Evolutionary conservation across 306 rosid species (phyloP).

Genomic region (Abrus pulchellus): DNA sequence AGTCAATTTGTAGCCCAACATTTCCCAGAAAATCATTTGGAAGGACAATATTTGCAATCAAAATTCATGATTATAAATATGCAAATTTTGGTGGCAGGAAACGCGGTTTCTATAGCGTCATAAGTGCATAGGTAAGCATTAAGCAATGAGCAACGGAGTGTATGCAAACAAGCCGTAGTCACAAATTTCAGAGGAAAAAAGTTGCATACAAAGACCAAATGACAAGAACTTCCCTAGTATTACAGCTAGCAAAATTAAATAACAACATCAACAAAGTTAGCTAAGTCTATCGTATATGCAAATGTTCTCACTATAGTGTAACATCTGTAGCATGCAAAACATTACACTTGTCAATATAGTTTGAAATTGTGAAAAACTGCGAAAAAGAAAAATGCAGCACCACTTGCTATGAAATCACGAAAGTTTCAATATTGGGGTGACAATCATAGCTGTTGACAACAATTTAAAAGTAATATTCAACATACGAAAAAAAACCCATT

Average conservation of each 20-base stretch:
- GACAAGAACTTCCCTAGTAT: not conserved
- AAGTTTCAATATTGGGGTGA: not conserved
- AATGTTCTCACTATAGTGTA: not conserved
- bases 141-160: not conserved
- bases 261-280: not conserved
- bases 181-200: not conserved
- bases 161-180: not conserved
- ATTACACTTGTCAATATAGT: conserved; percentile 8
- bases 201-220: not conserved
- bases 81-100: conserved; percentile 27
- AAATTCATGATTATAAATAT: conserved; percentile 22
- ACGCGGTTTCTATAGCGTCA: not conserved
- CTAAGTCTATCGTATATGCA: not conserved
- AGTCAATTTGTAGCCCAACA: conserved; percentile 26
- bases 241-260: conserved; percentile 24
- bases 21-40: conserved; percentile 14
- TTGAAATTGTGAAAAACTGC: not conserved
- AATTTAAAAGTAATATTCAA: not conserved
- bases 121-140: not conserved
- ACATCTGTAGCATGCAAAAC: conserved; percentile 11
- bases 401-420: not conserved
- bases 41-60: conserved; percentile 46
- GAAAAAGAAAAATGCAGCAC: not conserved
- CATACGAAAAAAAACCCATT: not conserved
- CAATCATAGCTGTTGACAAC: not conserved